phyloP scores from a whole-genome alignment of 441 rosid species.

The Erodium chrysanthum region DNA sequence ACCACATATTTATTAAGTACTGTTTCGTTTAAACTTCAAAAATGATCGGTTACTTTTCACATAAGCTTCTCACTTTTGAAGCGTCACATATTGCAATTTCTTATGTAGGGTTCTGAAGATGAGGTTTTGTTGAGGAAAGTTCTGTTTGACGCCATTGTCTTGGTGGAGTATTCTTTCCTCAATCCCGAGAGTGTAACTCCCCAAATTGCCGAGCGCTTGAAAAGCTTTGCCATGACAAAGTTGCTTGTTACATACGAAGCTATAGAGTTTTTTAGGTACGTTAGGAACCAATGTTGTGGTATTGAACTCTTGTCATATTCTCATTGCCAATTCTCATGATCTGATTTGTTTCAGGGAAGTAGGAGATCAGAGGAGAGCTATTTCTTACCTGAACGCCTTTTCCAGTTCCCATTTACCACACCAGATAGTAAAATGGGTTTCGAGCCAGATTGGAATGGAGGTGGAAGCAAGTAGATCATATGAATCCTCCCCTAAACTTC shows the following conservation, averaged over 20 bases:
- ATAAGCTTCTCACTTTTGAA: not conserved
- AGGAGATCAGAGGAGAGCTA: slow-evolving; percentile 36
- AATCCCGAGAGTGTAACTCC: slow-evolving; percentile 19
- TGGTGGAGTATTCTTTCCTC: slow-evolving; percentile 44
- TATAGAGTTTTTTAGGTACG: slow-evolving; percentile 38
- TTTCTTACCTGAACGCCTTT: slow-evolving; percentile 33
- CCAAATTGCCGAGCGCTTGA: slow-evolving; percentile 22
- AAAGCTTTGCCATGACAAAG: slow-evolving; percentile 35
- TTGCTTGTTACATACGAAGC: slow-evolving; percentile 39
- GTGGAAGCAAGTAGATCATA: slow-evolving; percentile 22
- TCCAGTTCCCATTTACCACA: slow-evolving; percentile 30
- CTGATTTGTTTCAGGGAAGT: slow-evolving; percentile 26
- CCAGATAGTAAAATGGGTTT: slow-evolving; percentile 29
- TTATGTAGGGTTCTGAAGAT: slow-evolving; percentile 35
- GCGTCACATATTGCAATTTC: not conserved
- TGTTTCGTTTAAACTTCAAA: not conserved
- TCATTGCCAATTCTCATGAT: slow-evolving; percentile 7
- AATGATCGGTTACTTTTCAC: not conserved
- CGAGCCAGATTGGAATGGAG: slow-evolving; percentile 23
- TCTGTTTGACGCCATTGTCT: slow-evolving; percentile 34
- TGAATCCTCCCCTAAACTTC: slow-evolving; percentile 38
- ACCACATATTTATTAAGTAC: not conserved
- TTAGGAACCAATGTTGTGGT: not conserved
- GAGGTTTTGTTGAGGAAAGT: slow-evolving; percentile 29
- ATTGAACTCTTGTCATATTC: not conserved